Evolutionary conservation across 495 filamentous ascomycete species (phyloP), one percentile per base, ranked within the genome.

Genomic region (Cryomyces minteri): DNA sequence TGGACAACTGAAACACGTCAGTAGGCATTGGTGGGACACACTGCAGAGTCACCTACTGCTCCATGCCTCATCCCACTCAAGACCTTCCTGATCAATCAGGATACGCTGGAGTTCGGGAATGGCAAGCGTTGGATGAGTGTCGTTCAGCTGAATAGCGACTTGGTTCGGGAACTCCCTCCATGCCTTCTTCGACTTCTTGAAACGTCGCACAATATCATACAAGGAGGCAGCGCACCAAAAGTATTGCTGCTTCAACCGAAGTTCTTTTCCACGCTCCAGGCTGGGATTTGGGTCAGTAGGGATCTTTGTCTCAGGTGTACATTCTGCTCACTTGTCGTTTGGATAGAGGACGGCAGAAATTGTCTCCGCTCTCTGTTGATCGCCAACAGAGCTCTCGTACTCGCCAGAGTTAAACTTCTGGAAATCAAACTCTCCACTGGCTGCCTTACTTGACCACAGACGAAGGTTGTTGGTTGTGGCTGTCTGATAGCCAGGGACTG

Each of bases 321-420:
- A 5, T 9, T 48, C 6, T 40, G 48, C 56, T 48, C 49, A 60
- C 56, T 94, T 96, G 59, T 98, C 90, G 58, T 98, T 98, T 5
- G 90, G 90, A 54, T 98, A 98, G 18, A 98, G 67, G 32, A 98
- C 90, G 8, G 92, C 92, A 34, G 87, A 94, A 62, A 98, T 96
- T 39, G 92, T 95, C 67, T 98, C 90, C 3, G 90, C 90, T 12
- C 78, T 76, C 62, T 98, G 90, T 59, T 95, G 86, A 56, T 96
- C 92, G 7, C 81, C 83, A 18, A 98, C 92, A 30, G 90, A 90
- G 64, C 80, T 90, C 61, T 98, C 90, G 61, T 98, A 98, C 48
- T 98, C 88, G 34, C 90, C 90, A 29, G 78, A 85, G 63, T 98
- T 98, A 79, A 98, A 98, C 59, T 95, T 98, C 55, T 94, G 88